phyloP scores from a whole-genome alignment of 129 eudicot genomes.

The Silybum marianum region DNA sequence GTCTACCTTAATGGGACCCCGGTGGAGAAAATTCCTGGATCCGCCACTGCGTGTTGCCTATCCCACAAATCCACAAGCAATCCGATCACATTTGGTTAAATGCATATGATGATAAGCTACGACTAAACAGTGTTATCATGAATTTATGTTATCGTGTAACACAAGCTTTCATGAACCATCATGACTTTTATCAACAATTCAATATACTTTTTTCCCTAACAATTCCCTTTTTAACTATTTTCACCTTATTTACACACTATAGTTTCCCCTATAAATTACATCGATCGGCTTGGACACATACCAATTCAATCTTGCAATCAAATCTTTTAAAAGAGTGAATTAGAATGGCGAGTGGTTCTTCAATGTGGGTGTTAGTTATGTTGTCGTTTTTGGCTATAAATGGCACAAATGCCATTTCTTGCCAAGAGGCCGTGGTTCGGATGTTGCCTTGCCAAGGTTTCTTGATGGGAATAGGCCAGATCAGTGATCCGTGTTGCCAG shows the following conservation, averaged over 20 bases:
- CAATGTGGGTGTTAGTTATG: constrained; percentile 3
- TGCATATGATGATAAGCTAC: not conserved
- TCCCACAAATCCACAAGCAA: not conserved
- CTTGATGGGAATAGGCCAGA: constrained; percentile 24
- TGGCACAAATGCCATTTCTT: constrained; percentile 25
- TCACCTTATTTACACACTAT: constrained; percentile 5
- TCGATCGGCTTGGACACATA: not conserved
- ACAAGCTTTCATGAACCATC: constrained; percentile 9
- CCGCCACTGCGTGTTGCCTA: no score
- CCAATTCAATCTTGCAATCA: not conserved
- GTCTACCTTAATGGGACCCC: no score
- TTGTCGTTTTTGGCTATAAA: constrained; percentile 14
- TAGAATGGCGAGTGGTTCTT: constrained; percentile 19
- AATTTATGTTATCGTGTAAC: not conserved
- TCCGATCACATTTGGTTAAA: not conserved
- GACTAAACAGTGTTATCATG: not conserved
- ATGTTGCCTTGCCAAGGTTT: constrained; percentile 36
- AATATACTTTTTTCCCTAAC: not conserved
- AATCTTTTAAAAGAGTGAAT: not conserved
- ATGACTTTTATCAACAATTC: not conserved
- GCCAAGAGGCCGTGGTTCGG: constrained; percentile 15
- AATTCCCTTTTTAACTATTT: not conserved
- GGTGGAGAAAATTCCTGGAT: no score
- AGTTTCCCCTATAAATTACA: constrained; percentile 12
- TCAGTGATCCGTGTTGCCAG: constrained; percentile 34